Base-by-base conservation (phyloP, 2,329 filamentous ascomycete genomes). In the Eutypella sp. region DNA sequence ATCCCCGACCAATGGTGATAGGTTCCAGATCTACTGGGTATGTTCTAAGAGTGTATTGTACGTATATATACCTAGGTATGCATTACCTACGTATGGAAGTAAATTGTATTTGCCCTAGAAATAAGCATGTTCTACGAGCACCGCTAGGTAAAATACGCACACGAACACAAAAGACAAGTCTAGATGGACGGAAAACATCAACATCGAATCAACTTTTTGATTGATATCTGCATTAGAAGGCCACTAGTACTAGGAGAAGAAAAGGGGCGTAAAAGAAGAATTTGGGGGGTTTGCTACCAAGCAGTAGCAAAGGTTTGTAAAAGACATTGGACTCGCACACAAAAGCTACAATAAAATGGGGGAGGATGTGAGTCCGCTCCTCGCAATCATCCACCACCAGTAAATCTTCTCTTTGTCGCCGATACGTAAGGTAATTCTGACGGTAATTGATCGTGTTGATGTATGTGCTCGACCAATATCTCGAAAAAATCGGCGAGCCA, bases 201-300 rank as follows among this genome's bases (percentile, higher is more conserved):
- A 54, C 46, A 59, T 57, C 56, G 57, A 56, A 54, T 47, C 41
- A 47, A 47, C 50, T 49, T 34, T 67, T 67, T 68, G 69, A 70
- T 68, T 73, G 72, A 78, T 78, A 77, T 79, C 71, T 78, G 75
- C 74, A 81, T 81, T 80, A 81, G 71, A 79, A 78, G 72, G 72
- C 69, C 71, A 78, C 69, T 79, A 80, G 63, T 73, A 74, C 68
- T 75, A 72, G 59, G 57, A 64, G 68, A 69, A 67, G 65, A 70
- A 68, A 68, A n/a, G n/a, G 64, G 60, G 56, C 66, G 49, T 60
- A 54, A 58, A 56, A 54, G 51, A 56, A 59, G 54, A 55, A 64
- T 58, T 47, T 56, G 54, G 52, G 53, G n/a, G n/a, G n/a, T n/a
- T n/a, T n/a, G n/a, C n/a, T n/a, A n/a, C 56, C 57, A 57, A 52